Base-by-base conservation (phyloP, 345 rosid genomes). In the Bretschneidera sinensis region DNA sequence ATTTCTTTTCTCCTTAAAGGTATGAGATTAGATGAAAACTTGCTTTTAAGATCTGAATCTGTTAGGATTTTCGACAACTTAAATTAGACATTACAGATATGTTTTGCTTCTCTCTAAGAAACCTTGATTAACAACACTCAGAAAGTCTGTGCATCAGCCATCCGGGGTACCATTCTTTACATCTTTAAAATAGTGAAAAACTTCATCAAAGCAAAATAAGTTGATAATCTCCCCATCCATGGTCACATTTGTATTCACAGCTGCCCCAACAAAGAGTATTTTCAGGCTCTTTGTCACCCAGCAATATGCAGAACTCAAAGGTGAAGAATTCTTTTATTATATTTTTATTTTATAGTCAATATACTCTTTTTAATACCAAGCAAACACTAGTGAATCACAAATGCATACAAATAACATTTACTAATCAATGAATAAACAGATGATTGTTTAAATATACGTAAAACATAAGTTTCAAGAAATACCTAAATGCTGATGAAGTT, bases 401-500 rank as follows among this genome's bases (percentile, higher is more conserved):
- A 28, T 28, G 33, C 33, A 28, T 28, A 2, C 33, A 28, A 28
- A 28, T 28, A 2, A 64, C 6, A 49, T 54, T 1, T 17, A 15
- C 34, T 53, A 59, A 64, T 13, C 1, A 11, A 28, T 58, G 63
- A 18, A 19, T 17, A 57, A 9, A 24, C 1, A 39, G 45, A 5
- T 39, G 16, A 39, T 9, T 39, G 45, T 13, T 39, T 11, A 39
- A 39, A 9, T 31, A 31, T 39, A 39, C 10, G 16, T 13, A 9
- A 39, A 5, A 39, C 10, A 39, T 39, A 39, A 39, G 16, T 13
- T 39, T 39, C 45, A 39, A 39, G 15, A 11, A 39, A 39, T 84
- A 94, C 99, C 96, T 78, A 94, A 76, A 68, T 94, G 99, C 78
- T 80, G 92, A 71, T 94, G 99, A 77, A 90, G 97, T 69, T 88